Base-by-base conservation (phyloP, 2,329 filamentous ascomycete genomes). In the Cucurbitaria berberidis region DNA sequence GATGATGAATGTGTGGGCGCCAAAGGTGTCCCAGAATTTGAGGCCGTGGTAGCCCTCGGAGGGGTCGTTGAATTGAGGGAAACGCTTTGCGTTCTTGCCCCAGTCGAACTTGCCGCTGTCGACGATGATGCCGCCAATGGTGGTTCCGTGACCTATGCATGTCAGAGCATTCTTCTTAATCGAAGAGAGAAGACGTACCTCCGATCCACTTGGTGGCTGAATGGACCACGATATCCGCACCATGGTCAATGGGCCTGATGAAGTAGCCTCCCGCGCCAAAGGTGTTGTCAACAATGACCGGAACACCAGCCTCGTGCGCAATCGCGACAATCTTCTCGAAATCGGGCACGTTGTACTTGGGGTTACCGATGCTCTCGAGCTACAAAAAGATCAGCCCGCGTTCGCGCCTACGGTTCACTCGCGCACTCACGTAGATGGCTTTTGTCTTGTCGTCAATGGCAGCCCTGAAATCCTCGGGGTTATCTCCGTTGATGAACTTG, bases 121-220 rank as follows among this genome's bases (percentile, higher is more conserved):
- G 60, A 97, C 81, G 29, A 97, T 84, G 38, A 96, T 84, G 56
- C 93, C 93, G 52, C 84, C 93, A 62, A 97, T 90, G 22, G 93
- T 96, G 35, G 93, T 96, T 56, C 93, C 93, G 76, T 98, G 93
- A 36, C 64, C 64, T 63, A 18, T 22, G 34, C 15, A 40, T 9
- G 44, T 35, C 15, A 43, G 29, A 43, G 32, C 15, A 26, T 11
- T 0, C 19, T 24, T 10, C 11, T 19, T 22, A 7, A 13, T 39
- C 9, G 2, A 16, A 36, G 10, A 16, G 3, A 18, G 19, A 26
- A 4, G 5, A 24, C 36, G 2, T 55, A 57, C 93, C 93, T 51
- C 93, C 93, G 59, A 98, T 97, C 93, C 93, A 97, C 78, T 97
- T 97, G 53, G 93, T 96, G 10, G 92, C 92, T 34, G 90, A 95